Evolutionary conservation across 441 rosid genomes (phyloP), one percentile per base, ranked within the genome.

Genomic region (Populus hybrid): DNA sequence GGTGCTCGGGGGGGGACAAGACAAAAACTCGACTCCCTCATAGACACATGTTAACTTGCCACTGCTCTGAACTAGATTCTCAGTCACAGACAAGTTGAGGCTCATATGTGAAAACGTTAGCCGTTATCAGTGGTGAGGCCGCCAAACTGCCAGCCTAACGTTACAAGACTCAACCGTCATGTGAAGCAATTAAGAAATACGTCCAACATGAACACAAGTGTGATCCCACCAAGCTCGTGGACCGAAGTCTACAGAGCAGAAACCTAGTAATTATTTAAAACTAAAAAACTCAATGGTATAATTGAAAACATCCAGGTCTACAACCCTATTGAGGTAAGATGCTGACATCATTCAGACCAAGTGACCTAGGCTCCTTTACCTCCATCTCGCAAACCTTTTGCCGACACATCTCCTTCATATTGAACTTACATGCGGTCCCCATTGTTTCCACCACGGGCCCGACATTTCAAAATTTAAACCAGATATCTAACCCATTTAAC

Each of bases 341-440:
- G 77, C 83, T 79, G 74, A 75, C 69, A 78, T 83, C 69, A 78
- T 82, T 50, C 70, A 80, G 80, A 76, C 46, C 68, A 71, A 50
- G 12, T 19, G 61, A 80, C 18, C 40, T 59, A 0, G 75, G 61
- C 64, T 24, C 40, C 24, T 14, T 32, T 14, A 21, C 3, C 72
- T 68, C 46, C 59, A 24, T 70, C n/a, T 36, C 24, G 23, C 9
- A 1, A 75, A 46, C 42, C n/a, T 74, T 70, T 79, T 26, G 26
- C 78, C 57, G 0, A 50, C n/a, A 19, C 57, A 9, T 16, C 73
- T 9, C 64, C 63, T 46, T 72, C 75, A 7, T 46, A 26, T 6
- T 19, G 26, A 71, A 74, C 69, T 78, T 21, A 18, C 36, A 9
- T 42, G 46, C 46, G 46, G 46, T 9, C 46, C 46, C 46, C 46